Evolutionary conservation across 2,329 filamentous ascomycete genomes (phyloP).

Genomic region (Podosphaera fusca): DNA sequence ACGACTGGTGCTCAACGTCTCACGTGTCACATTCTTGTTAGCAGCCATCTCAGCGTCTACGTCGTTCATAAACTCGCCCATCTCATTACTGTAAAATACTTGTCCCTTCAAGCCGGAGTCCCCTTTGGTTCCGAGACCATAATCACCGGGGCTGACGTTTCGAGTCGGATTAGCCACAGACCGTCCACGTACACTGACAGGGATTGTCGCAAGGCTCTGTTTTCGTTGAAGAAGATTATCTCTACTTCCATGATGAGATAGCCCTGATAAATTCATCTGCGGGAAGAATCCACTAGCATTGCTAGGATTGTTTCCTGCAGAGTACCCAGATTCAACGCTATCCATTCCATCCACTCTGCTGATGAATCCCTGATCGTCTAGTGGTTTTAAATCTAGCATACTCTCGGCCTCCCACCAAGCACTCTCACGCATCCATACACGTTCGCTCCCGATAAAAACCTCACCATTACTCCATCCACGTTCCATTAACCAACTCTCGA

Average conservation of each 20-base stretch:
- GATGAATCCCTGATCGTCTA: conserved; percentile 11
- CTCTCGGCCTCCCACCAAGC: conserved; percentile 97
- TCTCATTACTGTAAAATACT: conserved; percentile 47
- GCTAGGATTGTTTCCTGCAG: conserved; percentile 19
- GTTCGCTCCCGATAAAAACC: conserved; percentile 71
- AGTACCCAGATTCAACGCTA: conserved; percentile 51
- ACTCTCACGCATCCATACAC: conserved; percentile 82
- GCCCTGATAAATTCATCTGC: conserved; percentile 26
- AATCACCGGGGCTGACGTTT: conserved; percentile 47
- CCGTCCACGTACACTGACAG: conserved; percentile 27
- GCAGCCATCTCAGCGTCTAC: conserved; percentile 60
- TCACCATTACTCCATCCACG: conserved; percentile 97
- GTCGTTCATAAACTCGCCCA: conserved; percentile 40
- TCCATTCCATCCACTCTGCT: conserved; percentile 27
- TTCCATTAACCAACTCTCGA: conserved; percentile 84
- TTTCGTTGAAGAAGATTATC: conserved; percentile 38
- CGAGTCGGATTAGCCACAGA: conserved; percentile 39
- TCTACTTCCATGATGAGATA: conserved; percentile 41
- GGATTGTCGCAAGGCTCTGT: conserved; percentile 16
- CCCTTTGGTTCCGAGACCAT: conserved; percentile 70
- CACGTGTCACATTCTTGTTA: conserved; percentile 52
- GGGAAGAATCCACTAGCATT: conserved; percentile 48
- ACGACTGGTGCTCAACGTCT: conserved; percentile 36
- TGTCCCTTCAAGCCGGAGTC: conserved; percentile 47
- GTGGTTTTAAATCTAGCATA: conserved; percentile 66